Evolutionary conservation across 1,284 basidiomycete species (phyloP).

Genomic region (Fomes fomentarius): DNA sequence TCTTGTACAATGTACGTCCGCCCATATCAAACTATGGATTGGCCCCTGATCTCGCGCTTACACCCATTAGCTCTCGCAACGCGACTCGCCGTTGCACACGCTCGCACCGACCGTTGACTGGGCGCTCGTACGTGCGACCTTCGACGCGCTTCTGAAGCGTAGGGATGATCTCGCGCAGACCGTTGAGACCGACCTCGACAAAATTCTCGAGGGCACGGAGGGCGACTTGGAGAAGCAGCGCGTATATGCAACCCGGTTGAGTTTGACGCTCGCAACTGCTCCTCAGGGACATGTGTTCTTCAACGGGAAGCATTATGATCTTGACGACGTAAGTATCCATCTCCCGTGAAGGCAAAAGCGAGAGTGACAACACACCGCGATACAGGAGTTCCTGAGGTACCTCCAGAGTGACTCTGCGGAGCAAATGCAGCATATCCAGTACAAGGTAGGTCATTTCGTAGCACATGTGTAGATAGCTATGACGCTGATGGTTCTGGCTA

Average conservation of each 20-base stretch:
- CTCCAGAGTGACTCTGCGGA: conserved; percentile 65
- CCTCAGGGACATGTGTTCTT: conserved; percentile 74
- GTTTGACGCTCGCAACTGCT: conserved; percentile 40
- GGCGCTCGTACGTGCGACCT: conserved; percentile 45
- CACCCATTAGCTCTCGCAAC: conserved; percentile 39
- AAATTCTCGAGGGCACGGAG: conserved; percentile 39
- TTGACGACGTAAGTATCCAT: conserved; percentile 65
- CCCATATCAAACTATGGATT: neutral
- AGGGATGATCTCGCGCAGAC: conserved; percentile 31
- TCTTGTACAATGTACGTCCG: conserved; percentile 56
- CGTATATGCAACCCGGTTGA: conserved; percentile 58
- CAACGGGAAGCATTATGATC: conserved; percentile 82
- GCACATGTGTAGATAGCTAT: neutral
- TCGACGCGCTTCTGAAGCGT: conserved; percentile 40
- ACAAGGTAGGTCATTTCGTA: conserved; percentile 64
- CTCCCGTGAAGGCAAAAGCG: neutral
- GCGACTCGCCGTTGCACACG: conserved; percentile 35
- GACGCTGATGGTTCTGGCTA: conserved; percentile 31
- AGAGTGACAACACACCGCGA: neutral
- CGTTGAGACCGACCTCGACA: conserved; percentile 40
- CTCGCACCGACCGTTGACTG: conserved; percentile 47
- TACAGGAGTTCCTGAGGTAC: conserved; percentile 64
- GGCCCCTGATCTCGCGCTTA: neutral
- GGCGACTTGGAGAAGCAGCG: conserved; percentile 45
- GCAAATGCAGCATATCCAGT: conserved; percentile 74